These are phyloP conservation scores for Talaromyces adpressus DNA, from an alignment of 495 filamentous ascomycete genomes.

Conservation along the genomic window DNA sequence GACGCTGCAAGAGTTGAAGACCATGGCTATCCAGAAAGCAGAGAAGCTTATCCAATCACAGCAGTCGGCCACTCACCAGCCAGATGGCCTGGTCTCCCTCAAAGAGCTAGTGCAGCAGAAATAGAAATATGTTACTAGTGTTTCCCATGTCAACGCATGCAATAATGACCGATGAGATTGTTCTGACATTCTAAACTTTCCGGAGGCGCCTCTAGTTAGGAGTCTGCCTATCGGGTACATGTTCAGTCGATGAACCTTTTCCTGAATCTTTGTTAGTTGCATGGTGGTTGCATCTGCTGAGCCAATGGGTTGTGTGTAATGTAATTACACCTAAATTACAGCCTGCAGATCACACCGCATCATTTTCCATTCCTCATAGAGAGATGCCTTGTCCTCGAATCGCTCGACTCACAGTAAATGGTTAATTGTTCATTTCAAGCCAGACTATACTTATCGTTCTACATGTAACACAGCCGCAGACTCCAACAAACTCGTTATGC, in stretches of 20 bases:
- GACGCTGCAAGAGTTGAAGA: slow-evolving; percentile 61
- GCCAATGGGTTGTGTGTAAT: background rate
- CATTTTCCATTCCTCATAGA: background rate
- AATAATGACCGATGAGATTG: background rate
- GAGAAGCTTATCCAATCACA: slow-evolving; percentile 64
- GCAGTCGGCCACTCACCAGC: slow-evolving; percentile 23
- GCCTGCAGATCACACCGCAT: background rate
- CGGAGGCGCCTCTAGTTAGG: background rate
- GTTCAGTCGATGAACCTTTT: background rate
- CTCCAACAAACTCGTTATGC: background rate
- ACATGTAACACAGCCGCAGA: background rate
- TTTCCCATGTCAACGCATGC: background rate
- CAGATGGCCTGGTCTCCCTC: background rate
- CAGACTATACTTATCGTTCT: background rate
- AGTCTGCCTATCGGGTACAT: background rate
- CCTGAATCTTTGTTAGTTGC: background rate
- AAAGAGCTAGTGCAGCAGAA: slow-evolving; percentile 5
- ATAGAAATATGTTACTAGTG: background rate
- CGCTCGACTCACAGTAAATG: background rate
- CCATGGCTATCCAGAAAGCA: slow-evolving; percentile 65
- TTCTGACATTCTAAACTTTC: background rate
- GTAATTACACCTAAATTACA: background rate
- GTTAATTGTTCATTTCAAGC: background rate
- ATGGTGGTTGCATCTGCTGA: background rate
- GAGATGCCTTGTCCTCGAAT: background rate